Evolutionary conservation across 805 yeast genomes (phyloP), one percentile per base, ranked within the genome.

Genomic region (Zygosaccharomyces rouxii): DNA sequence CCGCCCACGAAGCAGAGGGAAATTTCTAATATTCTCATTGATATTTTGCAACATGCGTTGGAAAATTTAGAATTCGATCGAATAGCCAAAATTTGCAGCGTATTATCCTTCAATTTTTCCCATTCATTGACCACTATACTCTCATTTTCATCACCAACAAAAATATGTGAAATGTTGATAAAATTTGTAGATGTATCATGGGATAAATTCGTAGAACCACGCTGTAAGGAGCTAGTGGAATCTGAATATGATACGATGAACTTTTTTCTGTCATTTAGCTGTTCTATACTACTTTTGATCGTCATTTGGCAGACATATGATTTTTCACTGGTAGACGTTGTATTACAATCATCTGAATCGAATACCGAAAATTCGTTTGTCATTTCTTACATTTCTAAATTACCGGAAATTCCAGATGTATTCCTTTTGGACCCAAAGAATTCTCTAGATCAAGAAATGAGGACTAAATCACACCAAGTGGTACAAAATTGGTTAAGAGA

Each of bases 401-500:
- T 63, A 33, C 53, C 59, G 7, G 55, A 55, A 22, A 52, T 64
- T 10, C 51, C 60, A 7, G 64, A 62, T 46, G 51, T 42, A 4
- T 57, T 52, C 9, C 50, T 26, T 6, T 55, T 70, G 33, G 67
- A 68, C 1, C 51, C 61, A 5, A 54, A 62, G 2, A 53, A 55
- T 23, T 60, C 66, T 23, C 53, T 56, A 18, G 58, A 55, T 9
- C 57, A 62, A 5, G 58, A 60, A 2, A 44, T 51, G 57, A 63
- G 38, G 41, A 59, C 48, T 46, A 55, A 54, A 25, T 59, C 68
- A 47, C 53, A 60, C 19, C 66, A 66, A 37, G 55, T 69, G 7
- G 67, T 83, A 14, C 78, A 79, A 38, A 84, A 80, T 21, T 92
- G 98, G 98, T 77, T 86, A 40, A 70, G 77, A 23, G 90, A 94